Evolutionary conservation across 2,329 filamentous ascomycete genomes (phyloP), one percentile per base, ranked within the genome.

Genomic region (Ophiocordyceps robertsii): DNA sequence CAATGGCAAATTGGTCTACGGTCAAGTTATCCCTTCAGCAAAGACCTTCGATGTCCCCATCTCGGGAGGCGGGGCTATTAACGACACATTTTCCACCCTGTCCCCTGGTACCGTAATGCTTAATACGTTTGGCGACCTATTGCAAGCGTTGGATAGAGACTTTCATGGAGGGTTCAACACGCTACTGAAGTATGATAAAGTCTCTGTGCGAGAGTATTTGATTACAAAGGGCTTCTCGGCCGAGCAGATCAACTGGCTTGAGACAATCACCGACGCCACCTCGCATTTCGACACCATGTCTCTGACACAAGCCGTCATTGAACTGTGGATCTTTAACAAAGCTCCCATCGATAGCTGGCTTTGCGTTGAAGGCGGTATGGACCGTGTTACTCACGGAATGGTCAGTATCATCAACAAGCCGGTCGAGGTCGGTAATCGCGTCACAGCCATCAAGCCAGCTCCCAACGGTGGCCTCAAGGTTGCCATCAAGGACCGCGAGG

Each of bases 361-460:
- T 21, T 57, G 56, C 29, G 52, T 62, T 43, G 50, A 57, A 17
- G 59, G 59, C 13, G 59, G 59, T 14, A 53, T 54, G 47, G 48
- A 50, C 31, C 41, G 36, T 8, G 29, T 43, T 27, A 27, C 38
- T 10, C 7, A 38, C 29, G 41, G 41, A 30, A 43, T 43, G 41
- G 37, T 24, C 36, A 39, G 38, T 10, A 38, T 38, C 27, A 38
- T 43, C 27, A 31, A 13, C 14, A 38, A 38, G 36, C 16, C 35
- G 29, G 35, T 29, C 14, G 38, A 35, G 27, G 37, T 27, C 13
- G 24, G 27, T 11, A 44, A 44, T 19, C 29, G 37, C 32, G 29
- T 27, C 2, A 40, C 32, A 8, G 42, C 33, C 17, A 44, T 27
- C 32, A 29, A 39, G 39, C 29, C 14, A 6, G 27, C 14, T 41